Conservation (phyloP, 1,139 yeast genomes). For the Groenewaldozyma sp. region DNA sequence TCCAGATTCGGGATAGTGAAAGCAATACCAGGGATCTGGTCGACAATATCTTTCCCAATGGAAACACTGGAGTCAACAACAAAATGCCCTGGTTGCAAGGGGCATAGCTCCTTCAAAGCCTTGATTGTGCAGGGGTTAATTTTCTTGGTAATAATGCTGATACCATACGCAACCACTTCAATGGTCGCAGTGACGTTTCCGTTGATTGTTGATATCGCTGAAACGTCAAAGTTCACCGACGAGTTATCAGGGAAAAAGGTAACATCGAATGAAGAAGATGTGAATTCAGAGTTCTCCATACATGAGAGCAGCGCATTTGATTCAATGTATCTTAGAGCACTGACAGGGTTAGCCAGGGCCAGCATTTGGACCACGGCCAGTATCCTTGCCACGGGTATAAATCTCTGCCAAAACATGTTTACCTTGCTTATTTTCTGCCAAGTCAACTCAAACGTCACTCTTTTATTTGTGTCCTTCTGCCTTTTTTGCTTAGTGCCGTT, state of each 20-base stretch:
- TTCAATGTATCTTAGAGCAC: constrained; percentile 28
- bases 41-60: constrained; percentile 30
- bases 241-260: constrained; percentile 55
- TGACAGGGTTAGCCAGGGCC: too few relatives aligned
- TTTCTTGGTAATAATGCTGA: constrained; percentile 47
- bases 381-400: too few relatives aligned
- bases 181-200: constrained; percentile 63
- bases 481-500: too few relatives aligned
- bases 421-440: too few relatives aligned
- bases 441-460: too few relatives aligned
- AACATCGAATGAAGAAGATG: constrained; percentile 82
- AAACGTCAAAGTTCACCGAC: constrained; percentile 56
- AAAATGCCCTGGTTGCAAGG: constrained; percentile 78
- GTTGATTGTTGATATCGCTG: constrained; percentile 72
- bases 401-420: too few relatives aligned
- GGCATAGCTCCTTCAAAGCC: constrained; percentile 51
- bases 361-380: too few relatives aligned
- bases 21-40: constrained; percentile 68
- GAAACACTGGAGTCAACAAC: constrained; percentile 52
- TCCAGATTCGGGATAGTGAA: constrained; percentile 90
- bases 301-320: constrained; percentile 84
- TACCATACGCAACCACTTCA: constrained; percentile 76
- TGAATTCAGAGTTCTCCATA: constrained; percentile 81
- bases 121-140: constrained; percentile 55
- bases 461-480: too few relatives aligned